phyloP scores from a whole-genome alignment of 2,329 filamentous ascomycete genomes.

The Pyricularia pennisetigena region DNA sequence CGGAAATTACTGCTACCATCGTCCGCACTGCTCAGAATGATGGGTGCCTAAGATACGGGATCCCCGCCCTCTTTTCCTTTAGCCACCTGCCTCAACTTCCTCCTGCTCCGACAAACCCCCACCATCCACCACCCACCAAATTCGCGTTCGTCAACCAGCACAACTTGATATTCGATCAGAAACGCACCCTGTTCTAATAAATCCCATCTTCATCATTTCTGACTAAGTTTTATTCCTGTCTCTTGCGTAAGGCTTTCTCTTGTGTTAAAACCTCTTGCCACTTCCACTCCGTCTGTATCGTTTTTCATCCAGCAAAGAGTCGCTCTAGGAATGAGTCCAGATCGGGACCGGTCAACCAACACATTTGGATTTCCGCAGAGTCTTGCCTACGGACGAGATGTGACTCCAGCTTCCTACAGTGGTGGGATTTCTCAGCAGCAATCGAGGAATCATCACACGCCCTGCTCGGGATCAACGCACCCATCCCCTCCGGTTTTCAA shows the following conservation, averaged over 20 bases:
- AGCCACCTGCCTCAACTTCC: not conserved
- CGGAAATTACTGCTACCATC: not conserved
- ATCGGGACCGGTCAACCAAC: not conserved
- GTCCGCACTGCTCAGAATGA: not conserved
- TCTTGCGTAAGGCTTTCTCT: not conserved
- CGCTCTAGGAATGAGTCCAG: not conserved
- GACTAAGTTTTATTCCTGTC: not conserved
- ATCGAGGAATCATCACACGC: not conserved
- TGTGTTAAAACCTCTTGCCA: not conserved
- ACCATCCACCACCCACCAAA: not conserved
- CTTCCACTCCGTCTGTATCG: not conserved
- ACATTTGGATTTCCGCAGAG: not conserved
- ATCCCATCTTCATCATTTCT: not conserved
- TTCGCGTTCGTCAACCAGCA: too few species aligned
- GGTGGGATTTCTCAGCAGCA: not conserved
- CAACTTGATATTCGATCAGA: too few species aligned
- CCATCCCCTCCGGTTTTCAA: not conserved
- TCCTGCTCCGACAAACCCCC: not conserved
- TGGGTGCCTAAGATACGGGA: not conserved
- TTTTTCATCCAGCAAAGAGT: not conserved
- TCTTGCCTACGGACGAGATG: not conserved
- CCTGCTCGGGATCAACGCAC: not conserved
- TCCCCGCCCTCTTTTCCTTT: not conserved
- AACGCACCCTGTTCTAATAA: too few species aligned
- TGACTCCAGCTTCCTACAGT: not conserved